A percentile compares a stretch with the other conserved stretches of the same genome.
Conservation (phyloP, 2,329 filamentous ascomycete species). For the Penicillium griseofulvum region DNA sequence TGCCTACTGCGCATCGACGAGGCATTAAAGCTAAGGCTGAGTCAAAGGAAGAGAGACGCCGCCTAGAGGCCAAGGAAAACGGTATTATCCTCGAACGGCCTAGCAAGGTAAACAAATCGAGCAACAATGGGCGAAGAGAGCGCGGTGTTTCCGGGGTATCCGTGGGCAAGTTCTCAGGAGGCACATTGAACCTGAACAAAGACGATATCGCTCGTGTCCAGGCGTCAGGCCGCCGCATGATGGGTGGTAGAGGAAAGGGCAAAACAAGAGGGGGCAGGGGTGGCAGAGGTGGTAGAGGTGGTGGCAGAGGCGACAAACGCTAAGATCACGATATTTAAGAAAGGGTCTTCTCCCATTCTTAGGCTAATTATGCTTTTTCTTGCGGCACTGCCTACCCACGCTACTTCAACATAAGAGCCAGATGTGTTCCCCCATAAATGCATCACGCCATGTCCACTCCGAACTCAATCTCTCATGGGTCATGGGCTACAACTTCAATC, state of each 20-base stretch:
- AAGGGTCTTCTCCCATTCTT: not conserved
- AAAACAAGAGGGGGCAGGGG: conserved; percentile 22
- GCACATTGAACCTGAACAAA: conserved; percentile 74
- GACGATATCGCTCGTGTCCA: conserved; percentile 59
- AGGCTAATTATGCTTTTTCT: not conserved
- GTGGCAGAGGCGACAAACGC: conserved; percentile 14
- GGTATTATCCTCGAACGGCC: conserved; percentile 77
- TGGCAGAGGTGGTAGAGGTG: conserved; percentile 11
- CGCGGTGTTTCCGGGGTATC: conserved; percentile 70
- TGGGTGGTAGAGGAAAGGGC: conserved; percentile 20
- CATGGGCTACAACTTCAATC: conserved; percentile 56
- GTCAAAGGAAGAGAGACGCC: conserved; percentile 65
- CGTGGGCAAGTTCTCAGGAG: conserved; percentile 76
- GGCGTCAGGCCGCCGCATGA: conserved; percentile 11
- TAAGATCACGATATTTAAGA: not conserved
- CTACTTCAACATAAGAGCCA: not conserved
- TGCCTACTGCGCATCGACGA: conserved; percentile 83
- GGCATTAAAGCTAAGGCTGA: conserved; percentile 72
- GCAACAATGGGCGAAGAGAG: conserved; percentile 48
- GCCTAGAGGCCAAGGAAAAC: conserved; percentile 81
- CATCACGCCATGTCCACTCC: not conserved
- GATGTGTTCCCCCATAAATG: not conserved
- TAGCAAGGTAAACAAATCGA: conserved; percentile 35
- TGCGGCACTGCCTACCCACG: not conserved
- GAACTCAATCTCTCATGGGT: conserved; percentile 13